Conservation (phyloP, 805 yeast species). For the Zygosaccharomyces pseudorouxii region DNA sequence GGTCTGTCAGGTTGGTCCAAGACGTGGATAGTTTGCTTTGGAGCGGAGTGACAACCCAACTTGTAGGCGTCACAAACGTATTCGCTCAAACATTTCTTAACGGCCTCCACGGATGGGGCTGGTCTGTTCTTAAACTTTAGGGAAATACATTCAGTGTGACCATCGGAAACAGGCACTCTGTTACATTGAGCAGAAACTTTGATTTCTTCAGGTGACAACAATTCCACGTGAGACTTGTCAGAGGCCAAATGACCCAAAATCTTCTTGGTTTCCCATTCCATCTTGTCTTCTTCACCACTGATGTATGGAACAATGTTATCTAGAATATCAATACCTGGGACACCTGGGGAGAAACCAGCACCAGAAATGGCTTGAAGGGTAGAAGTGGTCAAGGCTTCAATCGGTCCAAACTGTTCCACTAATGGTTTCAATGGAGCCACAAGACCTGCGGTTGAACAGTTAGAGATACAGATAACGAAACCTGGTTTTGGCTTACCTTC, state of each 20-base stretch:
- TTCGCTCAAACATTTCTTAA: constrained; percentile 62
- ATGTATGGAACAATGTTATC: constrained; percentile 95
- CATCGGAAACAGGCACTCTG: constrained; percentile 95
- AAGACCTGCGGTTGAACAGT: constrained; percentile 97
- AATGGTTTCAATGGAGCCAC: constrained; percentile 97
- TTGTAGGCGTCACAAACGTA: constrained; percentile 79
- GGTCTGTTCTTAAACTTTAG: constrained; percentile 76
- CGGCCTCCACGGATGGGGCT: constrained; percentile 78
- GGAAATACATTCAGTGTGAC: constrained; percentile 94
- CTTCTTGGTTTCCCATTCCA: constrained; percentile 97
- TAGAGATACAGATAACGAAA: constrained; percentile 88
- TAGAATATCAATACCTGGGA: constrained; percentile 87
- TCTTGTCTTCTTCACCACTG: constrained; percentile 95
- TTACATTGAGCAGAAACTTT: constrained; percentile 94
- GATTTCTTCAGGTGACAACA: constrained; percentile 63
- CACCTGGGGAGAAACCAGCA: constrained; percentile 98
- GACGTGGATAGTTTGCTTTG: constrained; percentile 85
- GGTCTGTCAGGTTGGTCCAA: constrained; percentile 91
- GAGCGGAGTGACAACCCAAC: constrained; percentile 87
- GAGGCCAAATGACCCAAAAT: constrained; percentile 65
- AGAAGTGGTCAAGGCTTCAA: constrained; percentile 79
- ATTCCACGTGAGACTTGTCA: constrained; percentile 50
- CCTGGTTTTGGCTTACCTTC: constrained; percentile 63
- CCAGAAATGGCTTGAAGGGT: constrained; percentile 98
- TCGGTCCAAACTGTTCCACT: constrained; percentile 84